phyloP scores from a whole-genome alignment of 139 green algal species.

The Dunaliella primolecta region DNA sequence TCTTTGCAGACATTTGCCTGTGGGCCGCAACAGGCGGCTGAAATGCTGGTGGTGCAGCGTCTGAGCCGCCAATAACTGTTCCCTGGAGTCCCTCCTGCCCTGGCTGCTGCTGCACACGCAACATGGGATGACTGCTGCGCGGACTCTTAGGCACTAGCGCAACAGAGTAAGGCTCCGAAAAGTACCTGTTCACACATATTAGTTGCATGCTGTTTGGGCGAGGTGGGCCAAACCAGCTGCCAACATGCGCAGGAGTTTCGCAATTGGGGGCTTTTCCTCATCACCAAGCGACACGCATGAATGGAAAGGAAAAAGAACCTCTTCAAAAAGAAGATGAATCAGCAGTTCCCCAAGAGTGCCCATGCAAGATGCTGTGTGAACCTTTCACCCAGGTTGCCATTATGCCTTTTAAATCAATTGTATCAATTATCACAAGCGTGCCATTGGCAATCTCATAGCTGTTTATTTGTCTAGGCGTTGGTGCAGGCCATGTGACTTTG shows the following conservation, averaged over 20 bases:
- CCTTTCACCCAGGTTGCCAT: no score
- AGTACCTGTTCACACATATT: not conserved
- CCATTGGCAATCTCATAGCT: no score
- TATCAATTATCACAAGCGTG: no score
- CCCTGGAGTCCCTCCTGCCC: not conserved
- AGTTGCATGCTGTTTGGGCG: not conserved
- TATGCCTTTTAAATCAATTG: no score
- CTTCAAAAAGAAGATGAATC: no score
- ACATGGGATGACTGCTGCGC: not conserved
- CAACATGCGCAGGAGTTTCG: not conserved
- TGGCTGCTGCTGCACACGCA: not conserved
- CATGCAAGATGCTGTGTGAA: no score
- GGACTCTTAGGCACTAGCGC: not conserved
- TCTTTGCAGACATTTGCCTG: not conserved
- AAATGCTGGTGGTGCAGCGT: not conserved
- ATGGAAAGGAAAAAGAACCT: not conserved
- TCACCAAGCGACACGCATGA: not conserved
- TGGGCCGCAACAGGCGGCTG: not conserved
- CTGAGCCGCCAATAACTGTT: not conserved
- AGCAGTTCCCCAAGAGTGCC: no score
- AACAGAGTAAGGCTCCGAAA: not conserved
- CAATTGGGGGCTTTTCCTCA: no score
- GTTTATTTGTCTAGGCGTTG: no score
- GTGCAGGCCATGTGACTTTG: no score
- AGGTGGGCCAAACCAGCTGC: not conserved